These are phyloP conservation scores for Trifolium subterraneum DNA, from an alignment of 306 rosid species.

Conservation along the genomic window DNA sequence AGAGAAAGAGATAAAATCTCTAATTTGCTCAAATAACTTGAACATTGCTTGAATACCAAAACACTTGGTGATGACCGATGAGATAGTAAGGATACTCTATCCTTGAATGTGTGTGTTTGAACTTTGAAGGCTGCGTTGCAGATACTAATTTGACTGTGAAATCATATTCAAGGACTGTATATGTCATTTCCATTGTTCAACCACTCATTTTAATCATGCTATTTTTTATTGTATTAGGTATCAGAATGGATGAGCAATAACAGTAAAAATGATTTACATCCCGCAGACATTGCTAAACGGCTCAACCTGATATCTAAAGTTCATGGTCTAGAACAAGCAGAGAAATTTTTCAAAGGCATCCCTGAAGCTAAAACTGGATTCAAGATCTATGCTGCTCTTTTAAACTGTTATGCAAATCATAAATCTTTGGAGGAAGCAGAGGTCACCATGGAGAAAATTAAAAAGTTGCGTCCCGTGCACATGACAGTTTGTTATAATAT, in stretches of 20 bases:
- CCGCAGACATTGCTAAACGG: slow-evolving; percentile 53
- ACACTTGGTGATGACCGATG: no score
- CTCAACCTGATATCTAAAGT: slow-evolving; percentile 69
- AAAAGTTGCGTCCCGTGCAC: slow-evolving; percentile 38
- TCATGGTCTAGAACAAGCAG: slow-evolving; percentile 64
- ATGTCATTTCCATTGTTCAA: background rate
- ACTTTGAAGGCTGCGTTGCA: background rate
- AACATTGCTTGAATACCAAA: no score
- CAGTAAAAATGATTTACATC: slow-evolving; percentile 32
- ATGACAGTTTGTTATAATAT: slow-evolving; percentile 49
- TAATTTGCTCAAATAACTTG: no score
- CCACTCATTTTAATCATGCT: background rate
- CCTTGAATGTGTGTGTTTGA: background rate
- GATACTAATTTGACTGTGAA: slow-evolving; percentile 10
- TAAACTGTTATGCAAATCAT: slow-evolving; percentile 60
- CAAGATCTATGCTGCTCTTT: slow-evolving; percentile 61
- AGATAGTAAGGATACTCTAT: no score
- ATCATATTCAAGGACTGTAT: background rate
- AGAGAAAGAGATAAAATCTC: no score
- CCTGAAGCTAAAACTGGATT: slow-evolving; percentile 46
- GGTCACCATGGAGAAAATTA: slow-evolving; percentile 59
- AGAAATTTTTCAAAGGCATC: slow-evolving; percentile 54
- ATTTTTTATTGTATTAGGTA: slow-evolving; percentile 44
- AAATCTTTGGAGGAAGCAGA: slow-evolving; percentile 63
- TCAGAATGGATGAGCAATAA: slow-evolving; percentile 62